Evolutionary conservation across 1,284 basidiomycete genomes (phyloP).

Genomic region (Fomitopsis palustris): DNA sequence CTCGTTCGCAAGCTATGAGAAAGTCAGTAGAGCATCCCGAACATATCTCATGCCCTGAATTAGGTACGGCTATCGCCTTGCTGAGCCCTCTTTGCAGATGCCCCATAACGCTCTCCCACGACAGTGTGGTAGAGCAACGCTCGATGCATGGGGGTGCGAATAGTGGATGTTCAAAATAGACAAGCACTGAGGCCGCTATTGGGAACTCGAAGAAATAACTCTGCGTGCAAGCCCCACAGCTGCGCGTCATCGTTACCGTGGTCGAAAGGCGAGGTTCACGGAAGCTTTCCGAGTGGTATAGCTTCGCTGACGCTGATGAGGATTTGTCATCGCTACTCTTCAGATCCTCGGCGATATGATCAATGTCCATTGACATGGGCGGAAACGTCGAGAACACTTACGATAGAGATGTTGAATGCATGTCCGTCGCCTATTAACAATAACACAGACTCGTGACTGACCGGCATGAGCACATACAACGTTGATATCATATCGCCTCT

Average conservation of each 20-base stretch:
- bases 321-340: not conserved
- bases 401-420: not conserved
- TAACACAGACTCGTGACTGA: not conserved
- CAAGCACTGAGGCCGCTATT: no score
- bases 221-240: not conserved
- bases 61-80: not conserved
- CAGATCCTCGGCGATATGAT: not conserved
- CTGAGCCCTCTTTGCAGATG: not conserved
- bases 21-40: not conserved
- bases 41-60: not conserved
- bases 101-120: not conserved
- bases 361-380: not conserved
- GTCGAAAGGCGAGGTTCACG: not conserved
- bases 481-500: not conserved
- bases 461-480: not conserved
- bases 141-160: no score
- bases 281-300: not conserved
- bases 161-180: no score
- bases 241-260: not conserved
- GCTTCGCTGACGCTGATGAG: not conserved
- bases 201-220: no score
- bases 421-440: not conserved
- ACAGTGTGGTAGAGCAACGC: not conserved
- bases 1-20: not conserved
- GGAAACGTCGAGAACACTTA: not conserved